Conservation (phyloP, 2,329 filamentous ascomycete genomes). For the Zymoseptoria pseudotritici region DNA sequence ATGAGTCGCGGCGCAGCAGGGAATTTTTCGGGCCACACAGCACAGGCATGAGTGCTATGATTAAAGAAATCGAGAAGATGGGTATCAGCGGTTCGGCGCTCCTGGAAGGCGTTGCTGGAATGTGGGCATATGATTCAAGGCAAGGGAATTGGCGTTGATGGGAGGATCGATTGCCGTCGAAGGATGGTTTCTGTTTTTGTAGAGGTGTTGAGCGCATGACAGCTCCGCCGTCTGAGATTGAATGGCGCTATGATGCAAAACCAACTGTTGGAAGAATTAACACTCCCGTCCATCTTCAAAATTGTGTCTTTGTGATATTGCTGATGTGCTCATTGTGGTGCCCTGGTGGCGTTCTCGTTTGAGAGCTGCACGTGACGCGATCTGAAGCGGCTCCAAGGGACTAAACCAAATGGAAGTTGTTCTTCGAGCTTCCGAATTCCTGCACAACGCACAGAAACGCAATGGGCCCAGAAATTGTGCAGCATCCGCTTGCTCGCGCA, state of each 20-base stretch:
- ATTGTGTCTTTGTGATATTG: background rate
- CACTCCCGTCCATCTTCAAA: background rate
- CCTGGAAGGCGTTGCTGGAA: background rate
- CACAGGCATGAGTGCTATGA: background rate
- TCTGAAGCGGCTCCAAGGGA: too few species aligned
- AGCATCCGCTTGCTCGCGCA: constrained; percentile 53
- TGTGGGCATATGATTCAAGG: background rate
- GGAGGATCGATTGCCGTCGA: background rate
- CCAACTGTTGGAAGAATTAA: background rate
- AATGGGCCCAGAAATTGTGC: constrained; percentile 23
- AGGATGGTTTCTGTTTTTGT: background rate
- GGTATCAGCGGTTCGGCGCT: background rate
- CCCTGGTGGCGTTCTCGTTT: background rate
- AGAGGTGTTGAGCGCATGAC: background rate
- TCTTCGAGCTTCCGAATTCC: background rate
- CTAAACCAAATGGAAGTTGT: background rate
- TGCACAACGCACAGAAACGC: background rate
- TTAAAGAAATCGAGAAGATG: background rate
- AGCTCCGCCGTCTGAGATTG: background rate
- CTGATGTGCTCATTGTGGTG: background rate
- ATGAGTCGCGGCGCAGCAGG: background rate
- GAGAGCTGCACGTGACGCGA: background rate
- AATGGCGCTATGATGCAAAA: background rate
- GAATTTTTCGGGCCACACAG: background rate
- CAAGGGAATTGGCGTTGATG: background rate